A percentile compares a stretch with the other conserved stretches of the same genome.
phyloP scores from a whole-genome alignment of 768 basidiomycete genomes.

The Russula vinacea region DNA sequence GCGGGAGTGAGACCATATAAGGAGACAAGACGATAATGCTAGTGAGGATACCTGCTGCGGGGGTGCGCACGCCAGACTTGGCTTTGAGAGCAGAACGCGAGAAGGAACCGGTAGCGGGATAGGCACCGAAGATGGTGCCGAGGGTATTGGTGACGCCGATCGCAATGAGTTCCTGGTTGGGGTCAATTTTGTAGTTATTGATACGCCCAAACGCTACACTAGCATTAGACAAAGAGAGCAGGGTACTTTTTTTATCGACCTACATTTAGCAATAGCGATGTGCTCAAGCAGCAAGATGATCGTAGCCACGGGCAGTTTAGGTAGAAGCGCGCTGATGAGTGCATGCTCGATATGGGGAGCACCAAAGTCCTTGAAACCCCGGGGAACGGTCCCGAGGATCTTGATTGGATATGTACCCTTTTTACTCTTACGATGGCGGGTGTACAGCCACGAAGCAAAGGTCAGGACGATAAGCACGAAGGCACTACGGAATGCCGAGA shows the following conservation, averaged over 20 bases:
- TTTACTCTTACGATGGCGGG: slow-evolving; percentile 54
- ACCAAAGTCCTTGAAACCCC: slow-evolving; percentile 69
- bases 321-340: slow-evolving; percentile 64
- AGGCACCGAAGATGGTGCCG: slow-evolving; percentile 86
- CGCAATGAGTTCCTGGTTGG: slow-evolving; percentile 93
- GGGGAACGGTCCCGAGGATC: slow-evolving; percentile 78
- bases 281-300: slow-evolving; percentile 92
- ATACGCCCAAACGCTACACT: slow-evolving; percentile 84
- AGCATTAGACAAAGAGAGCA: not conserved
- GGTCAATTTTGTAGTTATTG: slow-evolving; percentile 91
- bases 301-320: slow-evolving; percentile 78
- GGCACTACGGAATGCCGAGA: slow-evolving; percentile 73
- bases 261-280: slow-evolving; percentile 94
- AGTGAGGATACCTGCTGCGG: slow-evolving; percentile 80
- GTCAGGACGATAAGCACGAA: slow-evolving; percentile 89
- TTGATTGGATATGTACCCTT: slow-evolving; percentile 78
- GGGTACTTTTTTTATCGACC: slow-evolving; percentile 31
- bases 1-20: slow-evolving; percentile 91
- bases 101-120: slow-evolving; percentile 97
- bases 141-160: slow-evolving; percentile 96
- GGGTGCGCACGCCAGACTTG: slow-evolving; percentile 97
- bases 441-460: slow-evolving; percentile 82
- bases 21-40: slow-evolving; percentile 88
- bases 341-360: slow-evolving; percentile 44
- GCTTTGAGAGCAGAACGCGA: slow-evolving; percentile 96